Evolutionary conservation across 495 filamentous ascomycete genomes (phyloP).

Genomic region (Penicillium verhagenii): DNA sequence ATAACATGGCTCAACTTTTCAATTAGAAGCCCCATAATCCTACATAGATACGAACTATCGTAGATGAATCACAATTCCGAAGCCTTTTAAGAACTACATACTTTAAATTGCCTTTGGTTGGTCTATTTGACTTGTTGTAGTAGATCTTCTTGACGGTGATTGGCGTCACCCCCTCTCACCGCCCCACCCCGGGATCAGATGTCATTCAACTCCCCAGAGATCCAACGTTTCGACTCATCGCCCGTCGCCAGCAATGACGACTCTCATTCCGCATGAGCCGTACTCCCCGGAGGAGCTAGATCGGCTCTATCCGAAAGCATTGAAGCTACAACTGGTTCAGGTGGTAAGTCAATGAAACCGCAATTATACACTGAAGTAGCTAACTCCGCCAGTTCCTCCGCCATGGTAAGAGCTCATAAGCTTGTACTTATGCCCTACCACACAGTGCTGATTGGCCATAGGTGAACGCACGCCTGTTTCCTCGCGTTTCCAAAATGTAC

Average conservation of each 20-base stretch:
- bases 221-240: constrained; percentile 14
- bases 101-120: background rate
- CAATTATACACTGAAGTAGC: constrained; percentile 2
- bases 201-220: constrained; percentile 4
- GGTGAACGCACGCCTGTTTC: constrained; percentile 84
- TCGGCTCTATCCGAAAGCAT: constrained; percentile 71
- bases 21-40: background rate
- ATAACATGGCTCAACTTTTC: background rate
- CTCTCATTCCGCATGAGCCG: constrained; percentile 67
- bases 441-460: constrained; percentile 22
- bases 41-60: no score
- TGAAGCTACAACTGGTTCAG: constrained; percentile 88
- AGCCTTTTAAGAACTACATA: no score
- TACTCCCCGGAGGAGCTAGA: constrained; percentile 81
- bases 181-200: constrained; percentile 7
- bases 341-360: constrained; percentile 51
- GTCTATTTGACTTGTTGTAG: background rate
- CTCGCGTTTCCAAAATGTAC: constrained; percentile 80
- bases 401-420: constrained; percentile 57
- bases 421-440: background rate
- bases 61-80: no score
- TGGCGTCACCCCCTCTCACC: constrained; percentile 9
- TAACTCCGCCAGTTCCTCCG: constrained; percentile 62
- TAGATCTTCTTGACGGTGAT: background rate
- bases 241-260: constrained; percentile 60